Percentiles rank a stretch among this genome's conserved stretches.
Evolutionary conservation across 306 rosid genomes (phyloP).

Genomic region (Dryas alaskensis): DNA sequence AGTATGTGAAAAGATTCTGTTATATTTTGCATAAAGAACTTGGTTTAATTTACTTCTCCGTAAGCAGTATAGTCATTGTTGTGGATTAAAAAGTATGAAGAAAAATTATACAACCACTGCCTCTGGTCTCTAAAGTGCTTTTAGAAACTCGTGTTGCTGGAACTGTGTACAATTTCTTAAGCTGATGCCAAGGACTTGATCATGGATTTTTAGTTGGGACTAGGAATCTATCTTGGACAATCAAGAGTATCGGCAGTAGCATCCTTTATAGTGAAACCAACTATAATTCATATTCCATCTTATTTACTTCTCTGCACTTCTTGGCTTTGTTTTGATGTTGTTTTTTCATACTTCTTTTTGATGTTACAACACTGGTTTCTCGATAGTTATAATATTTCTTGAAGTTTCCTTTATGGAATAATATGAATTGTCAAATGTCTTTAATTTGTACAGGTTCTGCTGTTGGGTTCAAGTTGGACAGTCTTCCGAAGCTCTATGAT

Average conservation of each 20-base stretch:
- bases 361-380: background rate
- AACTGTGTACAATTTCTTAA: background rate
- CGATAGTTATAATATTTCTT: background rate
- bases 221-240: background rate
- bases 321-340: background rate
- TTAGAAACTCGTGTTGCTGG: background rate
- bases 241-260: background rate
- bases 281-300: background rate
- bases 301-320: background rate
- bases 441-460: conserved; percentile 71
- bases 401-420: background rate
- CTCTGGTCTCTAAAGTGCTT: background rate
- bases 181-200: background rate
- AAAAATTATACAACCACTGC: background rate
- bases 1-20: conserved; percentile 18
- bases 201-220: conserved; percentile 1
- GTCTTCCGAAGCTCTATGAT: conserved; percentile 90
- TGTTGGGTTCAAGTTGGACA: conserved; percentile 95
- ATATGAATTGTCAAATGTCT: conserved; percentile 23
- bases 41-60: background rate
- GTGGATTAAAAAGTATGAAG: conserved; percentile 11
- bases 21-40: conserved; percentile 5
- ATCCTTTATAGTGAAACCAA: conserved; percentile 3
- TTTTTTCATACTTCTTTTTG: background rate
- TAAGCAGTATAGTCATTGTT: background rate